These are phyloP conservation scores for Ambrosia hybrid DNA, from an alignment of 140 eudicot species.

Conservation along the genomic window DNA sequence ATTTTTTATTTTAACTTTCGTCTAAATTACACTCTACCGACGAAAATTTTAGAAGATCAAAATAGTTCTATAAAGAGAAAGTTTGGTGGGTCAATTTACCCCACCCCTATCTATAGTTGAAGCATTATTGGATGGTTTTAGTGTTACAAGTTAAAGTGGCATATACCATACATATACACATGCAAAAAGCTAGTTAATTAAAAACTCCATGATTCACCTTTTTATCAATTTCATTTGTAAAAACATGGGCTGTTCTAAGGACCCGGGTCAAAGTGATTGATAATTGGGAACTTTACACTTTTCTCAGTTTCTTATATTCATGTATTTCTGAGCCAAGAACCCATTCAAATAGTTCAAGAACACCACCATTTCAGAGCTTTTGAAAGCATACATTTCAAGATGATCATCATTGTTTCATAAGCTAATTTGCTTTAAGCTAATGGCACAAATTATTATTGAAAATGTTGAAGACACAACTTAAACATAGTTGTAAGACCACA, in stretches of 20 bases:
- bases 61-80: not conserved
- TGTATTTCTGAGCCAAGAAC: conserved; percentile 34
- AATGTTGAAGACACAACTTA: too few species aligned
- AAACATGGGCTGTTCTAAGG: conserved; percentile 24
- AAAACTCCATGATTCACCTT: conserved; percentile 21
- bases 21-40: not conserved
- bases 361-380: conserved; percentile 32
- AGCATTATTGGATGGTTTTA: not conserved
- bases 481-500: too few species aligned
- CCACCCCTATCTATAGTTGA: too few species aligned
- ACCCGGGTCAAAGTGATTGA: conserved; percentile 23
- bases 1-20: not conserved
- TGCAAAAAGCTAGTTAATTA: conserved; percentile 20
- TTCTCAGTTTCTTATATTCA: conserved; percentile 17
- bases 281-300: conserved; percentile 31
- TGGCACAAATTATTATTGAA: not conserved
- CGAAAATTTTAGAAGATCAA: not conserved
- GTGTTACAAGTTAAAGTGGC: conserved; percentile 11
- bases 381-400: conserved; percentile 14
- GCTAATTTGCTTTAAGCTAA: conserved; percentile 15
- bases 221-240: conserved; percentile 27
- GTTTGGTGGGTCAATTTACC: not conserved
- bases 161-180: conserved; percentile 16
- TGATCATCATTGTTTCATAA: conserved; percentile 28
- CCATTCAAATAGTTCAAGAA: conserved; percentile 27